These are phyloP conservation scores for Saccharata proteae DNA, from an alignment of 2,329 filamentous ascomycete species.

Conservation along the genomic window DNA sequence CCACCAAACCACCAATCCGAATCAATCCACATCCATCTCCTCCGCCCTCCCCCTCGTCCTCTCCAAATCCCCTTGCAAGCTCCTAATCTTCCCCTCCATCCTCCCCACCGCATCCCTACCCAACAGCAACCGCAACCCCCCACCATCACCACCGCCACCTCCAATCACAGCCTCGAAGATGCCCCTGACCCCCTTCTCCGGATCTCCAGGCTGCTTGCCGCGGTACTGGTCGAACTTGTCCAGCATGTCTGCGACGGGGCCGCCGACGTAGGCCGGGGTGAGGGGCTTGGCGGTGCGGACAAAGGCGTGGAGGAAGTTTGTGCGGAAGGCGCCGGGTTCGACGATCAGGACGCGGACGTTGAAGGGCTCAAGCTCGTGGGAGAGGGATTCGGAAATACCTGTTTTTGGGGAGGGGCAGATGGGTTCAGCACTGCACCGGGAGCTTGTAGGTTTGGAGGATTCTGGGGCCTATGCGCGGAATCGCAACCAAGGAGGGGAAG, in stretches of 20 bases:
- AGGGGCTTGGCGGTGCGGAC: neutral
- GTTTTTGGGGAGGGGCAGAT: too few species aligned
- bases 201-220: conserved; percentile 41
- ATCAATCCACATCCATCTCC: too few species aligned
- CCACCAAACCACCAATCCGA: too few species aligned
- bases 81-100: too few species aligned
- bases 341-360: conserved; percentile 3
- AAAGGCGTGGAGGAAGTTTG: conserved; percentile 8
- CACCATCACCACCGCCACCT: conserved; percentile 29
- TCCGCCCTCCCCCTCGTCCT: too few species aligned
- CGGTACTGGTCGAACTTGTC: neutral
- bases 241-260: neutral
- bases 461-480: too few species aligned
- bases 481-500: too few species aligned
- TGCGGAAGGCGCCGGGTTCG: conserved; percentile 6
- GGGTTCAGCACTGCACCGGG: too few species aligned
- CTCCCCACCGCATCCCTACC: neutral
- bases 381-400: too few species aligned
- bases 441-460: too few species aligned
- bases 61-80: too few species aligned
- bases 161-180: conserved; percentile 45
- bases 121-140: neutral
- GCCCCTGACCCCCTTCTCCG: conserved; percentile 39
- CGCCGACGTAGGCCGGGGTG: neutral
- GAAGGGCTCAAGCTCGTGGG: conserved; percentile 1